phyloP scores from a whole-genome alignment of 345 rosid species.

The Populus simonii region DNA sequence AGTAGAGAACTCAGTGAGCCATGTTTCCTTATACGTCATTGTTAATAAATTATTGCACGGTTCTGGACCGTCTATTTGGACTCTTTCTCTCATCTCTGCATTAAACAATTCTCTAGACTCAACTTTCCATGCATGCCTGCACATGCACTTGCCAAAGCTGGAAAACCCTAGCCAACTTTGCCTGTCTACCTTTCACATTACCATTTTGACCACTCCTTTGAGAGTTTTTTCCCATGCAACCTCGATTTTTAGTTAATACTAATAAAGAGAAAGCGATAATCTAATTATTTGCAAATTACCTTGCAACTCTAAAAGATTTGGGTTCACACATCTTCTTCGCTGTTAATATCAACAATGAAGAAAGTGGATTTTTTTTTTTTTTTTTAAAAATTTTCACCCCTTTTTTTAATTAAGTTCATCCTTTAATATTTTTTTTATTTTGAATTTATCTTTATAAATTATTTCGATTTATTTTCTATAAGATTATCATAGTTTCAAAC shows the following conservation, averaged over 20 bases:
- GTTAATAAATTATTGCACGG: constrained; percentile 47
- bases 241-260: background rate
- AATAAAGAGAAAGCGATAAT: no score
- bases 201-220: constrained; percentile 40
- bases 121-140: constrained; percentile 66
- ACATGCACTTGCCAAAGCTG: constrained; percentile 52
- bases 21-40: constrained; percentile 62
- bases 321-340: no score
- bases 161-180: constrained; percentile 30
- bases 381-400: no score
- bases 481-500: no score
- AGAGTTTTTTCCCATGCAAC: constrained; percentile 23
- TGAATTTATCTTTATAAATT: no score
- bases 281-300: no score
- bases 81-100: constrained; percentile 26
- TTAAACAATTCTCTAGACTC: constrained; percentile 31
- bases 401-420: no score
- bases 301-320: no score
- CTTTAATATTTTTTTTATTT: no score
- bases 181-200: constrained; percentile 28
- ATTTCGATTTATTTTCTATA: no score
- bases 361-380: no score
- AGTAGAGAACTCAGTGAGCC: constrained; percentile 37
- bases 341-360: no score
- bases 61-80: constrained; percentile 60